Evolutionary conservation across 805 yeast genomes (phyloP).

Genomic region (Candida rishiriensis): DNA sequence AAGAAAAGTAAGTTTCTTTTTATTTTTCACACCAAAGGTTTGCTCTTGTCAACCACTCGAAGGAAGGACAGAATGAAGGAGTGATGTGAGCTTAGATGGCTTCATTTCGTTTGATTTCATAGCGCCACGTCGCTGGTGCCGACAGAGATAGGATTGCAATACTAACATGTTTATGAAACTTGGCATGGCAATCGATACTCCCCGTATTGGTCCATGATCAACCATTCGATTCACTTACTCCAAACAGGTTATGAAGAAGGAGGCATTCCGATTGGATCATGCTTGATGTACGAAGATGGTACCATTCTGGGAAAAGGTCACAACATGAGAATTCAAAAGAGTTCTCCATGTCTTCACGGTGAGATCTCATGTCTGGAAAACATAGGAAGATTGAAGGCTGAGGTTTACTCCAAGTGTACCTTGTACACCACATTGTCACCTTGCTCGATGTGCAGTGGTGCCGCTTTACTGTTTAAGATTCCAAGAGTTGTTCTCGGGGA

Average conservation of each 20-base stretch:
- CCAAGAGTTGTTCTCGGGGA: conserved; percentile 88
- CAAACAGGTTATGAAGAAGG: conserved; percentile 71
- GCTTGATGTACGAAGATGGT: conserved; percentile 70
- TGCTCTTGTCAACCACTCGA: too few species aligned
- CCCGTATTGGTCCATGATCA: too few species aligned
- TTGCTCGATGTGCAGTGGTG: conserved; percentile 94
- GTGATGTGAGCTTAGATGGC: too few species aligned
- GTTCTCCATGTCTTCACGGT: conserved; percentile 83
- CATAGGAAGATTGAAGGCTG: conserved; percentile 84
- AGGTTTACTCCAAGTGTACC: conserved; percentile 77
- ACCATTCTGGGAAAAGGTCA: conserved; percentile 84
- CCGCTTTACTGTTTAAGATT: conserved; percentile 83
- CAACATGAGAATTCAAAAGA: conserved; percentile 82
- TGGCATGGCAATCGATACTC: neutral
- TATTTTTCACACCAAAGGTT: too few species aligned
- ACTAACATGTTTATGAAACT: neutral
- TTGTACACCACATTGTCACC: conserved; percentile 92
- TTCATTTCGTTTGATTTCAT: neutral
- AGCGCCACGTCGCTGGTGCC: neutral
- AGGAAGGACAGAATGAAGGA: too few species aligned
- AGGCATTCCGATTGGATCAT: conserved; percentile 90
- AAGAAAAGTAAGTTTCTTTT: conserved; percentile 42
- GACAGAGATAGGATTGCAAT: neutral
- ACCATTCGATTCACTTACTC: too few species aligned
- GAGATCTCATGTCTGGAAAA: conserved; percentile 86